phyloP scores from a whole-genome alignment of 2,329 filamentous ascomycete species.

The Thermomyces lanuginosus region DNA sequence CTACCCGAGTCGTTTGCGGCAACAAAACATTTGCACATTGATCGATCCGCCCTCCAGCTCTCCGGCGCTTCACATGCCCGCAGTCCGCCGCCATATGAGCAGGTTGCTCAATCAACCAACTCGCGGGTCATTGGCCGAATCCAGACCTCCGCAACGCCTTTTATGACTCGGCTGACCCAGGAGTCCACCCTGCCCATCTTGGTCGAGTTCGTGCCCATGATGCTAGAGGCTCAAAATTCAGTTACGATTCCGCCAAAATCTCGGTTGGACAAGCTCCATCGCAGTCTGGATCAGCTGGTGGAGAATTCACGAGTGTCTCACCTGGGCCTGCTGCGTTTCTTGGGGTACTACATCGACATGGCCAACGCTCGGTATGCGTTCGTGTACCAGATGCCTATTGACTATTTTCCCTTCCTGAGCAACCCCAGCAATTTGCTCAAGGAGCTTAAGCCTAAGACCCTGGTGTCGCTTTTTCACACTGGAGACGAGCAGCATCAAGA shows the following conservation, averaged over 20 bases:
- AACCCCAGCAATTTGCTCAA: constrained; percentile 23
- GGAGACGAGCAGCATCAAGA: constrained; percentile 26
- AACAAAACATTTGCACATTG: constrained; percentile 21
- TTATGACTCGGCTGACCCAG: constrained; percentile 14
- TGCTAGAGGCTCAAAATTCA: constrained; percentile 19
- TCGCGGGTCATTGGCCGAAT: constrained; percentile 27
- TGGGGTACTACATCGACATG: constrained; percentile 42
- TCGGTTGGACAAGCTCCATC: constrained; percentile 21
- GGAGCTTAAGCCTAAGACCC: constrained; percentile 23
- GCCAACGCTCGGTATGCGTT: constrained; percentile 41
- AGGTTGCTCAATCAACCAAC: constrained; percentile 26
- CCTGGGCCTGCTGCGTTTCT: constrained; percentile 26
- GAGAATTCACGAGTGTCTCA: constrained; percentile 28
- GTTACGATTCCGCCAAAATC: constrained; percentile 13
- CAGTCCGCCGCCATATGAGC: constrained; percentile 27
- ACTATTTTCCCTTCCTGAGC: constrained; percentile 28
- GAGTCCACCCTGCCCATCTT: constrained; percentile 24
- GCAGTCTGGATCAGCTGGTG: constrained; percentile 24
- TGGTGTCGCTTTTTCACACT: constrained; percentile 28
- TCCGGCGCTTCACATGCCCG: constrained; percentile 24
- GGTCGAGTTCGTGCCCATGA: constrained; percentile 28
- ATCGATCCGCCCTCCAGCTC: constrained; percentile 24
- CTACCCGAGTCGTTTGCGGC: constrained; percentile 12
- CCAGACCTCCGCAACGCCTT: constrained; percentile 21
- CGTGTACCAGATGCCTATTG: constrained; percentile 42